A percentile compares a stretch with the other conserved stretches of the same genome.
Evolutionary conservation across 2,329 filamentous ascomycete species (phyloP).

Genomic region (Hymenoscyphus scutula): DNA sequence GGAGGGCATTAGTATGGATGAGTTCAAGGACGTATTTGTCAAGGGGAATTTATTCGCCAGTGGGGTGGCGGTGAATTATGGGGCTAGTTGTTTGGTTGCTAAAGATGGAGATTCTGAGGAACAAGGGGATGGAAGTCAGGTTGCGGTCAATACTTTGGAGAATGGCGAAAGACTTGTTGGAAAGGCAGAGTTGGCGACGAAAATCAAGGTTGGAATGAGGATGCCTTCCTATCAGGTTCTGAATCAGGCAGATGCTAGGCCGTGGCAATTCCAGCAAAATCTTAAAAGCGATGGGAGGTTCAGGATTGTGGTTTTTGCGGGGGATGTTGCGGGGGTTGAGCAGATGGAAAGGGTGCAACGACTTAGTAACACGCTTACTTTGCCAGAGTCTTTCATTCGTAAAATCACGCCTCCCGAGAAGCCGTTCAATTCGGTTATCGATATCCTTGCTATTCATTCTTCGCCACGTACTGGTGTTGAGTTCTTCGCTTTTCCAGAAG

Average conservation of each 20-base stretch:
- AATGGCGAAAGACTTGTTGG: conserved; percentile 24
- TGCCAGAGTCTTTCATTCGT: conserved; percentile 42
- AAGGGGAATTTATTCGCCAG: conserved; percentile 59
- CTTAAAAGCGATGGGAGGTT: conserved; percentile 58
- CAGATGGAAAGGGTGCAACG: conserved; percentile 46
- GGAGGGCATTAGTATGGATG: conserved; percentile 58
- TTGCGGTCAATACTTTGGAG: conserved; percentile 33
- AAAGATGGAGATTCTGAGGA: conserved; percentile 46
- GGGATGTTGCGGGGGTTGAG: conserved; percentile 46
- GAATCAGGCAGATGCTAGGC: conserved; percentile 54
- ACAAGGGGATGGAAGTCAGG: conserved; percentile 48
- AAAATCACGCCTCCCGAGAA: conserved; percentile 45
- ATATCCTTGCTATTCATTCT: conserved; percentile 60
- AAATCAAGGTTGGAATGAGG: conserved; percentile 50
- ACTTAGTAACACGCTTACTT: conserved; percentile 46
- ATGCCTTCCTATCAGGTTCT: conserved; percentile 58
- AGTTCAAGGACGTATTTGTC: conserved; percentile 59
- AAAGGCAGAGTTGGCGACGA: conserved; percentile 23
- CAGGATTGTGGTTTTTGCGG: conserved; percentile 60
- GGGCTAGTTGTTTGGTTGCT: conserved; percentile 51
- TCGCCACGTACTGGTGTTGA: conserved; percentile 49
- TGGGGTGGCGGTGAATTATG: conserved; percentile 57
- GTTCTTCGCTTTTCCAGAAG: conserved; percentile 50
- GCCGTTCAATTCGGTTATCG: conserved; percentile 47
- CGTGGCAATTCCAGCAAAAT: conserved; percentile 57